Base-by-base conservation (phyloP, 208 protist species). In the Acanthamoeba triangularis region DNA sequence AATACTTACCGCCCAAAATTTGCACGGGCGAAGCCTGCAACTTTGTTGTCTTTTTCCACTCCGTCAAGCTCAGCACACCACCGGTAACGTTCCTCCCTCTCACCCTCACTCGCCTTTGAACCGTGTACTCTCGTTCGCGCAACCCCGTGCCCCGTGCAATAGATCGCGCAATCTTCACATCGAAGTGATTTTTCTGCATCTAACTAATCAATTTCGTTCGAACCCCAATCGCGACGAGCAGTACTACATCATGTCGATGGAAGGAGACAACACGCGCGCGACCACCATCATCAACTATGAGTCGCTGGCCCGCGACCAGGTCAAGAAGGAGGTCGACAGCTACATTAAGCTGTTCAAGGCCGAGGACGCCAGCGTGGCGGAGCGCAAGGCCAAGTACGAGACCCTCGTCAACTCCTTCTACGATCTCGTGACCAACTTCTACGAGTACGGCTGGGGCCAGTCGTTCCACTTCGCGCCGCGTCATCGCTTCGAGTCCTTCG, bases 361-460 rank as follows among this genome's bases (percentile, higher is more conserved):
- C 23, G 84, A 91, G 35, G 59, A 91, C 30, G 84, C 54, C 84
- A 35, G 41, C 76, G 84, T 91, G 7, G 84, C 69, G 84, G 35
- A 69, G 56, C 84, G 96, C 95, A 96, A 97, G 84, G 47, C 67
- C 30, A 96, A 97, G 33, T 97, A 97, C 93, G 74, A 90, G 49
- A 90, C 74, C 49, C 94, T 98, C 80, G 98, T 99, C 78, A 99
- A 99, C 96, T 97, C 98, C 95, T 99, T 99, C 98, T 99, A 99
- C 97, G 98, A 99, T 97, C 96, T 99, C n/a, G 99, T 99, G 76
- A 99, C 99, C 56, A 98, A 99, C 97, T 99, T 99, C 95, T 99
- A 99, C 97, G 98, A 99, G 97, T 99, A 98, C 87, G 99, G 99
- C 94, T 99, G 99, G 99, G 99, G 99, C 84, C 98, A 99, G 95